Percentiles rank a stretch among this genome's conserved stretches.
Conservation (phyloP, 2,329 filamentous ascomycete genomes). For the Calonectria hawksworthii region DNA sequence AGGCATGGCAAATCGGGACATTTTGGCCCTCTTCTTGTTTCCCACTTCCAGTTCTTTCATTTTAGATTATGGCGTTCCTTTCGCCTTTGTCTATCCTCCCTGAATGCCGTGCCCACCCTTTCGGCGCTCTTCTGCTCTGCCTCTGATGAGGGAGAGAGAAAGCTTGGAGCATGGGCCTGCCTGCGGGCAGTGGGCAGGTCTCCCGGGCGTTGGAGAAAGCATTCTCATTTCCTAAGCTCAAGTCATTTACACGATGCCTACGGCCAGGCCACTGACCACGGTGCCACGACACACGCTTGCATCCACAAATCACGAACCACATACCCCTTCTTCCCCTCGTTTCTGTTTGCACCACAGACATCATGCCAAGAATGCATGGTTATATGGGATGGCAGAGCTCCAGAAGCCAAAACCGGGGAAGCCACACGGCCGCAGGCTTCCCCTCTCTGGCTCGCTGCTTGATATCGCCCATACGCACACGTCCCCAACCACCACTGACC, state of each 20-base stretch:
- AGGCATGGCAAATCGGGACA: neutral
- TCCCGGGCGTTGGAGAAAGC: neutral
- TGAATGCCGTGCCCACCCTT: neutral
- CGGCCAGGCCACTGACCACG: slow-evolving; percentile 1
- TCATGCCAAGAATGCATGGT: neutral
- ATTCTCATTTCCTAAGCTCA: slow-evolving; percentile 1
- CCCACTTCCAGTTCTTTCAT: neutral
- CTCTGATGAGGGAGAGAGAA: neutral
- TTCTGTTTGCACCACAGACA: slow-evolving; percentile 10
- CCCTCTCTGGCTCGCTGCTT: neutral
- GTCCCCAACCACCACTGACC: neutral
- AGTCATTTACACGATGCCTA: slow-evolving; percentile 7
- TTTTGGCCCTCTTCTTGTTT: neutral
- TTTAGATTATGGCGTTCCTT: slow-evolving; percentile 19
- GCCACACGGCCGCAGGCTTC: slow-evolving; percentile 12
- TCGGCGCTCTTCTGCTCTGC: neutral
- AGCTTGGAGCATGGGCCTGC: slow-evolving; percentile 8
- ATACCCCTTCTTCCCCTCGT: neutral
- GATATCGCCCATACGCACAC: slow-evolving; percentile 19
- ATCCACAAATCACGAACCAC: neutral
- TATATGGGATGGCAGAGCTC: slow-evolving; percentile 10
- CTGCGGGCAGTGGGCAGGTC: neutral
- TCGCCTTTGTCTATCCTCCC: neutral
- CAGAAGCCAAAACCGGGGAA: neutral
- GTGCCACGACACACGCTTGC: slow-evolving; percentile 4